These are phyloP conservation scores for Royoungia palumana DNA, from an alignment of 768 basidiomycete genomes.

Conservation along the genomic window DNA sequence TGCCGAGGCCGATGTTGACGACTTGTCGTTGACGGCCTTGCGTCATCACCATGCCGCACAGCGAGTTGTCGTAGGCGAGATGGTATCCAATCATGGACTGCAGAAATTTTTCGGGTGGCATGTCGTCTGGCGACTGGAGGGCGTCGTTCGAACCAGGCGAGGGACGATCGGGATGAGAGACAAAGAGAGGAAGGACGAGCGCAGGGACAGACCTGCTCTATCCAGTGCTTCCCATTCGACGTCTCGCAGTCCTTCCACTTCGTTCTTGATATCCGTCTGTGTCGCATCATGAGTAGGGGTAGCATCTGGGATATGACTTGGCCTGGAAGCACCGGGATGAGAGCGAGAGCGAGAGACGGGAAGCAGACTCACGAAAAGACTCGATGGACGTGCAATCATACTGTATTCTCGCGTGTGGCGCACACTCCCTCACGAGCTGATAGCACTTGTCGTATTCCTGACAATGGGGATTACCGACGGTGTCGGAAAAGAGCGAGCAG, in stretches of 20 bases:
- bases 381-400: constrained; percentile 59
- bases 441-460: constrained; percentile 76
- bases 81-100: constrained; percentile 81
- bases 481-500: background rate
- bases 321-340: constrained; percentile 38
- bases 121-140: constrained; percentile 50
- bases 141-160: background rate
- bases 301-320: constrained; percentile 70
- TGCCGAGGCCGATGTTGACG: constrained; percentile 77
- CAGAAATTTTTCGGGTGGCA: constrained; percentile 60
- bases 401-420: constrained; percentile 51
- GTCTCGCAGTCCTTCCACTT: constrained; percentile 69
- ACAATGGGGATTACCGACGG: background rate
- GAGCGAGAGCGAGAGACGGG: background rate
- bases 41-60: constrained; percentile 84
- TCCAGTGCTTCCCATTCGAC: constrained; percentile 72
- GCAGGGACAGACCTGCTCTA: constrained; percentile 59
- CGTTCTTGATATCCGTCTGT: constrained; percentile 70
- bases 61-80: constrained; percentile 60
- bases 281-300: constrained; percentile 82
- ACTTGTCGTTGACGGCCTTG: constrained; percentile 75
- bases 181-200: background rate
- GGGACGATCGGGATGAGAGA: background rate
- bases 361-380: constrained; percentile 59
- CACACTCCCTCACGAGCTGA: constrained; percentile 56